Base-by-base conservation (phyloP, 371 early-diverging fungal species). In the Dichotomocladium elegans region DNA sequence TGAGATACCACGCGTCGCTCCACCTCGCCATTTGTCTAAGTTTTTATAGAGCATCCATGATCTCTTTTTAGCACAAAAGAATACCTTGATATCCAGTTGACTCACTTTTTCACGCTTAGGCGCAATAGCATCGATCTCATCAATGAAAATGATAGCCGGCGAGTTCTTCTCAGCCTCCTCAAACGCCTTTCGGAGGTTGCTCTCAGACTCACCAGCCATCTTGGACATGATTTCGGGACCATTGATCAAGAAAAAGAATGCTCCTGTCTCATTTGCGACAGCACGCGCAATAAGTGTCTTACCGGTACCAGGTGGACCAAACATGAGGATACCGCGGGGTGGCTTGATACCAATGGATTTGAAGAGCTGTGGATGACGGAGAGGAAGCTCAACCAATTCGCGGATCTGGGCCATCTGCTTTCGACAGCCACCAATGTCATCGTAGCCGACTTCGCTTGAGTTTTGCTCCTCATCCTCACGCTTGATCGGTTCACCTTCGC, bases 91-190 rank as follows among this genome's bases (percentile, higher is more conserved):
- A n/a, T n/a, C n/a, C n/a, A 7, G 7, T 37, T 12, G 2, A 9
- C 14, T 40, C 59, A 87, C 88, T 77, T 99, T 99, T 48, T 99
- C 99, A 85, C 99, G 95, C 86, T 99, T 99, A 59, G 99, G 99
- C 22, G 99, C 99, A 67, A 99, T 99, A 26, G 99, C 96, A 81
- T 99, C 99, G 55, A 99, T 92, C 79, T 99, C 99, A 80, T 99
- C 99, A 70, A 99, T 99, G 68, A 99, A 99, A 57, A 99, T 96
- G 57, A 99, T 99, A 50, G 98, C 84, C 7, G 99, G 99, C 42
- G 93, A 87, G 74, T 98, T 95, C 81, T 98, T 96, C 73, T 96
- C 97, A 29, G 99, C 99, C 72, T 98, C 98, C 63, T 99, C 98
- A 59, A 99, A 99, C 2, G 96, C 97, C 75, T 99, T 98, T 60